phyloP scores from a whole-genome alignment of 805 yeast genomes.

The Candida arabinofermentans region DNA sequence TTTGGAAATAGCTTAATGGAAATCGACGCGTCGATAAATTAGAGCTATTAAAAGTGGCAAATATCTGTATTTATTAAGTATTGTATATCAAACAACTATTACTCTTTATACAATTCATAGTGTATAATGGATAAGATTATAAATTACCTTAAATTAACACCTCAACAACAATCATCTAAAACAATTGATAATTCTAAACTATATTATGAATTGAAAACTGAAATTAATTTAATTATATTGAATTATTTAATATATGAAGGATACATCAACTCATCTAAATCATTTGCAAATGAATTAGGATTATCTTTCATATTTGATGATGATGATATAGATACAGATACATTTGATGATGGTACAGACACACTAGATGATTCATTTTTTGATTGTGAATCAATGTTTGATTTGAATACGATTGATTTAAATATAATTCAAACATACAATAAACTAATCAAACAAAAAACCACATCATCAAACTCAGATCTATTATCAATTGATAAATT shows the following conservation, averaged over 20 bases:
- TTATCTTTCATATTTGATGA: constrained; percentile 22
- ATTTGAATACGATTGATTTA: constrained; percentile 8
- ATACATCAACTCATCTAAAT: constrained; percentile 60
- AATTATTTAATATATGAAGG: constrained; percentile 79
- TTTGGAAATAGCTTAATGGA: too few species aligned
- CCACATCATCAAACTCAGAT: not conserved
- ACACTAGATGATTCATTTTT: constrained; percentile 3
- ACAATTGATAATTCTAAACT: constrained; percentile 3
- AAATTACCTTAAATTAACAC: too few species aligned
- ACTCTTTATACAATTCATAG: too few species aligned
- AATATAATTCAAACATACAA: constrained; percentile 13
- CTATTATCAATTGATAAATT: constrained; percentile 13
- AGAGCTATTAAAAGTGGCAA: too few species aligned
- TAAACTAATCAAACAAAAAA: constrained; percentile 5
- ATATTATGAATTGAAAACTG: constrained; percentile 13
- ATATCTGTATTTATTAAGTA: too few species aligned
- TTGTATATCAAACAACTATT: too few species aligned
- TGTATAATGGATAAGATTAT: too few species aligned
- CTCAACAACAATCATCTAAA: too few species aligned
- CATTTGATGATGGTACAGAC: not conserved
- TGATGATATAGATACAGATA: not conserved
- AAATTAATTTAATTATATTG: constrained; percentile 53
- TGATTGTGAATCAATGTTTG: constrained; percentile 10
- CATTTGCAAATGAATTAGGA: constrained; percentile 57
- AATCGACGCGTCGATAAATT: too few species aligned